Evolutionary conservation across 1,284 basidiomycete species (phyloP), one percentile per base, ranked within the genome.

Genomic region (Cryptococcus amylolentus): DNA sequence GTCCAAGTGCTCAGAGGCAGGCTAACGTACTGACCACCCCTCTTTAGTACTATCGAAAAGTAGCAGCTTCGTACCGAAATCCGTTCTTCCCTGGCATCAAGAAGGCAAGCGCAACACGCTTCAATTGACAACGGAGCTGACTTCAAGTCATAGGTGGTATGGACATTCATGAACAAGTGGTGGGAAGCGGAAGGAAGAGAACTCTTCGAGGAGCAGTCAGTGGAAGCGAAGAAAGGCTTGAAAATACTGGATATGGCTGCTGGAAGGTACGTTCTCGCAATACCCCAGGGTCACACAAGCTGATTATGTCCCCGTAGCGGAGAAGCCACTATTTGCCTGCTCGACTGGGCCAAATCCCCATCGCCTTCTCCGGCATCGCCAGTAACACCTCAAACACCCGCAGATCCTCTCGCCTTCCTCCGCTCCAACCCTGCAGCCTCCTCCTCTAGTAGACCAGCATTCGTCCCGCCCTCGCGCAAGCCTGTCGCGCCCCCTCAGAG

Each of bases 41-140:
- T 16, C 18, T 50, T 3, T 50, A 82, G 81, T 82, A 82, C 58
- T 78, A 78, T 60, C 74, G 71, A 53, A 76, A 83, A 76, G 84
- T 87, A 2, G 82, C 83, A 13, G 76, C 82, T 18, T 83, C 82
- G 9, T 88, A 88, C 70, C 82, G 86, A 23, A 88, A 88, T 65
- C 86, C 86, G 0, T 87, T 88, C 73, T 87, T 84, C 60, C 84
- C 83, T 1, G 86, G 85, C 3, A 80, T 88, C 49, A 81, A 83
- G 59, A 81, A 80, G 38, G 84, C 84, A 26, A 26, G 59, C 52
- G 12, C 28, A 38, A n/a, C 8, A 20, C 26, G 27, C 5, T 38
- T 9, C n/a, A 20, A 16, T 26, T 23, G 27, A 56, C 38, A 23
- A 41, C 23, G 8, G 16, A 52, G 26, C 16, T 54, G 28, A 41